phyloP scores from a whole-genome alignment of 2,329 filamentous ascomycete genomes.

The Cyclaneusma minus region DNA sequence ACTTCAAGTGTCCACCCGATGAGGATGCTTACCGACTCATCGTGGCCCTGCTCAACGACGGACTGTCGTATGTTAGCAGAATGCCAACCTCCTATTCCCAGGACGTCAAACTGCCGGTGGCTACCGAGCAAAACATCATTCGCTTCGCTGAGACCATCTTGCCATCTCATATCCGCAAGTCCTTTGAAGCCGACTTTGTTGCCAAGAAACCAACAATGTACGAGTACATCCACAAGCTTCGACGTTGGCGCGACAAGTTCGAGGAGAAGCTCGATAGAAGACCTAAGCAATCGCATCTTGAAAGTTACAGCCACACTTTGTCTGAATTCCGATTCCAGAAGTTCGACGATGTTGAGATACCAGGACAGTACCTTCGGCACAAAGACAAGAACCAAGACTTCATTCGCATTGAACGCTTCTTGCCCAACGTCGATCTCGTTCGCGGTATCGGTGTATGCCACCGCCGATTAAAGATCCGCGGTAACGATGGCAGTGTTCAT shows the following conservation, averaged over 20 bases:
- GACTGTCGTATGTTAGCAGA: constrained; percentile 78
- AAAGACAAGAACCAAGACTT: constrained; percentile 99
- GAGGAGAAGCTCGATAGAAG: constrained; percentile 92
- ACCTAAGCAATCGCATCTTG: constrained; percentile 40
- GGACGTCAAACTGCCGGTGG: constrained; percentile 76
- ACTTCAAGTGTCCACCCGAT: constrained; percentile 97
- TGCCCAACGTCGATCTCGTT: constrained; percentile 87
- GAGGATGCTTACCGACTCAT: constrained; percentile 96
- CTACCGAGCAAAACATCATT: constrained; percentile 92
- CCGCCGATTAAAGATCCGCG: constrained; percentile 84
- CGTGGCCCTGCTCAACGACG: constrained; percentile 93
- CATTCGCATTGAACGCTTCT: constrained; percentile 88
- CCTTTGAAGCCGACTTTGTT: constrained; percentile 97
- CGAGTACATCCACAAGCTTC: constrained; percentile 94
- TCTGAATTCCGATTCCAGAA: constrained; percentile 97
- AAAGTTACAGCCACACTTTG: constrained; percentile 76
- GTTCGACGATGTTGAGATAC: constrained; percentile 96
- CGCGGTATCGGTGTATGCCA: constrained; percentile 84
- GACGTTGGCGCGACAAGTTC: constrained; percentile 93
- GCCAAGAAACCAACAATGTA: constrained; percentile 91
- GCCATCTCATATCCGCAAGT: constrained; percentile 84
- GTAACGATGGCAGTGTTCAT: constrained; percentile 94
- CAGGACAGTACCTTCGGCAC: constrained; percentile 90
- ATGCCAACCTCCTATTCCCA: constrained; percentile 76
- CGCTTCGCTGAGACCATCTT: constrained; percentile 93